A percentile compares a stretch with the other conserved stretches of the same genome.
phyloP scores from a whole-genome alignment of 2,329 filamentous ascomycete genomes.

The Dothideomycetidae sp. region DNA sequence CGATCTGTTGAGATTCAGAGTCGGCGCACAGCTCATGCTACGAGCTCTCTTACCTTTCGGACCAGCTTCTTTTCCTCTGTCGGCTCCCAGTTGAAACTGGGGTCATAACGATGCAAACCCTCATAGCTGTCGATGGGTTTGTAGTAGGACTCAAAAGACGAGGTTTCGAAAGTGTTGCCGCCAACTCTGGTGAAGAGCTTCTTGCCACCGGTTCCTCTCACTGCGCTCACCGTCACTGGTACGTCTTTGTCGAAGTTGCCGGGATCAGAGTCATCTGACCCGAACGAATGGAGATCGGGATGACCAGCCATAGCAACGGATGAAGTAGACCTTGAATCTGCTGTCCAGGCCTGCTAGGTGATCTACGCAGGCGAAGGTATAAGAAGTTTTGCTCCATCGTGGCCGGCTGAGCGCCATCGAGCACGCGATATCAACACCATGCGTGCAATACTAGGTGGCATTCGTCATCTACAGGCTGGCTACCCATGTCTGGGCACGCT shows the following conservation, averaged over 20 bases:
- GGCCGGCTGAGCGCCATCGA: too few species aligned
- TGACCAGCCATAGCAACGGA: background rate
- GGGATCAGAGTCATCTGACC: background rate
- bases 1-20: too few species aligned
- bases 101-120: conserved; percentile 45
- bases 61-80: conserved; percentile 43
- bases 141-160: conserved; percentile 29
- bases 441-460: too few species aligned
- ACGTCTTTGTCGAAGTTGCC: background rate
- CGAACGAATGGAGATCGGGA: background rate
- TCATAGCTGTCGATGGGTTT: conserved; percentile 44
- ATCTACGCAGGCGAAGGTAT: too few species aligned
- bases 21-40: background rate
- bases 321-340: too few species aligned
- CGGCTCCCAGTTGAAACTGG: conserved; percentile 40
- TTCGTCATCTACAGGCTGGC: too few species aligned
- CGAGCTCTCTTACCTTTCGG: conserved; percentile 34
- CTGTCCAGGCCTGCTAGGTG: too few species aligned
- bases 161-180: conserved; percentile 23
- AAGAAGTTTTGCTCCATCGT: too few species aligned
- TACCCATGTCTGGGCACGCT: too few species aligned
- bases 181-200: background rate
- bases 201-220: background rate
- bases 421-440: too few species aligned
- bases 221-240: background rate